A percentile compares a stretch with the other conserved stretches of the same genome.
Evolutionary conservation across 768 basidiomycete species (phyloP).

Genomic region (Mycena chlorophos): DNA sequence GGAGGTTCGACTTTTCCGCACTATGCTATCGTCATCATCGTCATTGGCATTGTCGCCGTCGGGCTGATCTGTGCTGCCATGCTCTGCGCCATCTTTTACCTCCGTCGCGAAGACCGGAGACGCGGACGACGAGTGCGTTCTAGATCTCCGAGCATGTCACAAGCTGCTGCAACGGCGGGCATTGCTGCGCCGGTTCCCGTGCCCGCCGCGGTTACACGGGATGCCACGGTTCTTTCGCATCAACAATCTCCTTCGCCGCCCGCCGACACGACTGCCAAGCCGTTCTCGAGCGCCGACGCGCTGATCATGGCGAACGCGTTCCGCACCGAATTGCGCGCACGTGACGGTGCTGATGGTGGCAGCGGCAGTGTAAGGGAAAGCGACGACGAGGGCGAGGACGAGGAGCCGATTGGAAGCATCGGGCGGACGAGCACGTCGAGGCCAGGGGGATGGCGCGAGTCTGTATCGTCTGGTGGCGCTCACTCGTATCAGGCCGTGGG

Average conservation of each 20-base stretch:
- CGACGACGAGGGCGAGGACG: too few species aligned
- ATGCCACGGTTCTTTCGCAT: not conserved
- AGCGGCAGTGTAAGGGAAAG: too few species aligned
- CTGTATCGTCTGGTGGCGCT: too few species aligned
- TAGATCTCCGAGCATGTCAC: conserved; percentile 44
- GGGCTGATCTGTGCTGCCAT: conserved; percentile 61
- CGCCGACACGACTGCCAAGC: not conserved
- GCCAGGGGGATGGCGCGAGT: too few species aligned
- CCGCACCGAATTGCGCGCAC: too few species aligned
- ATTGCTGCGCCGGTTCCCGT: not conserved
- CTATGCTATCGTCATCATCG: conserved; percentile 88
- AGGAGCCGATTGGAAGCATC: too few species aligned
- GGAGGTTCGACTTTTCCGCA: conserved; percentile 58
- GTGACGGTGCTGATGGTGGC: too few species aligned
- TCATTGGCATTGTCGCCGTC: conserved; percentile 82
- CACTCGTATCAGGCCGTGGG: too few species aligned
- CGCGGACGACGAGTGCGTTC: conserved; percentile 64
- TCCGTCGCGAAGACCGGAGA: conserved; percentile 47
- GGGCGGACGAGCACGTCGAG: too few species aligned
- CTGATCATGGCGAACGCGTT: too few species aligned
- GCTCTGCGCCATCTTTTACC: conserved; percentile 69
- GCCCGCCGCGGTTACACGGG: conserved; percentile 1
- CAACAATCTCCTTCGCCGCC: too few species aligned
- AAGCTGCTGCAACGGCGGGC: not conserved
- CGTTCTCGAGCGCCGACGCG: too few species aligned